Evolutionary conservation across 441 rosid species (phyloP), one percentile per base, ranked within the genome.

Genomic region (Gossypium lobatum): DNA sequence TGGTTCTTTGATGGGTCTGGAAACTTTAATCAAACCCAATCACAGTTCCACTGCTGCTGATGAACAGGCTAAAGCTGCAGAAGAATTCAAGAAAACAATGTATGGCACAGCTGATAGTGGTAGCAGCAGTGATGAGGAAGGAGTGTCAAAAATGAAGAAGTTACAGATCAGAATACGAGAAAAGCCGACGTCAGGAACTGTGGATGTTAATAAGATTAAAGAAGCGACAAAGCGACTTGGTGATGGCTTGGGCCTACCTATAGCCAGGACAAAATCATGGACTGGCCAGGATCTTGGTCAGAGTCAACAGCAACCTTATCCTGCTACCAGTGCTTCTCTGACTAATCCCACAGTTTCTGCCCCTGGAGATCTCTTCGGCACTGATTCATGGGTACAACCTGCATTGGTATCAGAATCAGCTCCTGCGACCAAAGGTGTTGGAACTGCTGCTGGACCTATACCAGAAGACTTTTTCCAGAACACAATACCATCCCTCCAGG

Each of bases 51-150:
- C 81, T 72, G 82, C 84, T 74, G 91, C 86, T 28, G 97, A 93
- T 81, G 92, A 92, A 85, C 98, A 96, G 71, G 94, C 93, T 20
- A 96, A 92, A 80, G 99, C 99, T 71, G 98, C 92, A 74, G 99
- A 96, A 82, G 99, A 96, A 81, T 96, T 96, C 82, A 96, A 93
- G 92, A 96, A 92, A 75, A 83, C 97, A 26, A 85, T 91, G 93
- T 93, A 92, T 77, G 96, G 97, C 63, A 80, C 83, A 57, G 83
- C 90, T 76, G 87, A 77, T 79, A 93, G 89, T 83, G 97, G 91
- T 70, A 92, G 99, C 88, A 96, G 98, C 83, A 96, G 99, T 75
- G 99, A 95, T 59, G 99, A 93, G 81, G 98, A 93, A 77, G 97
- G 89, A 76, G 84, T 73, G 11, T 82, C 89, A 16, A 93, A 89